A percentile compares a stretch with the other conserved stretches of the same genome.
Conservation (phyloP, 768 basidiomycete genomes). For the Podaxis mareebaensis region DNA sequence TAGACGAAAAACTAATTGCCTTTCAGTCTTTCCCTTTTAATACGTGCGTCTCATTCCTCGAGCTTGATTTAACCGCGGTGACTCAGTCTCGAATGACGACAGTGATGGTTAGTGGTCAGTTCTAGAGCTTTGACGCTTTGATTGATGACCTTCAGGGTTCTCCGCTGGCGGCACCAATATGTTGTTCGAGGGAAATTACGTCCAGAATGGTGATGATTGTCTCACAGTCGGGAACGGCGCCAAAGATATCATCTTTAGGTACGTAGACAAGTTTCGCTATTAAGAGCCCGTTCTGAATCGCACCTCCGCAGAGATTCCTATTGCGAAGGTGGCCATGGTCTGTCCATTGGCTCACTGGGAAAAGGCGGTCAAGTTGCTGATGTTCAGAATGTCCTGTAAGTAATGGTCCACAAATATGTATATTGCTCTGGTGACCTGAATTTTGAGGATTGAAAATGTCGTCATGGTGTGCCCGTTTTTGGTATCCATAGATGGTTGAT, state of each 20-base stretch:
- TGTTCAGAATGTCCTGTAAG: slow-evolving; percentile 59
- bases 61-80: not conserved
- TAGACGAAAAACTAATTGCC: not conserved
- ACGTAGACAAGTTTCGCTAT: not conserved
- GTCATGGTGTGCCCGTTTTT: slow-evolving; percentile 36
- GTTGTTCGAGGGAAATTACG: slow-evolving; percentile 57
- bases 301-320: slow-evolving; percentile 40
- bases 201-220: slow-evolving; percentile 65
- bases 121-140: not conserved
- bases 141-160: slow-evolving; percentile 35
- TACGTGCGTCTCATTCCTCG: slow-evolving; percentile 39
- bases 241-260: slow-evolving; percentile 54
- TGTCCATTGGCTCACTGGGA: slow-evolving; percentile 58
- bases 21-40: slow-evolving; percentile 59
- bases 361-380: slow-evolving; percentile 47
- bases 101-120: slow-evolving; percentile 35
- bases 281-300: not conserved
- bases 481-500: not conserved
- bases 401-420: slow-evolving; percentile 9
- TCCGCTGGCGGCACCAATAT: slow-evolving; percentile 57
- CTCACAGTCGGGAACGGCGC: slow-evolving; percentile 58
- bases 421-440: not conserved
- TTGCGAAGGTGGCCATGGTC: slow-evolving; percentile 60
- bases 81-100: not conserved
- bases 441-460: slow-evolving; percentile 43